Conservation (phyloP, 306 rosid genomes). For the Biancaea sappan region DNA sequence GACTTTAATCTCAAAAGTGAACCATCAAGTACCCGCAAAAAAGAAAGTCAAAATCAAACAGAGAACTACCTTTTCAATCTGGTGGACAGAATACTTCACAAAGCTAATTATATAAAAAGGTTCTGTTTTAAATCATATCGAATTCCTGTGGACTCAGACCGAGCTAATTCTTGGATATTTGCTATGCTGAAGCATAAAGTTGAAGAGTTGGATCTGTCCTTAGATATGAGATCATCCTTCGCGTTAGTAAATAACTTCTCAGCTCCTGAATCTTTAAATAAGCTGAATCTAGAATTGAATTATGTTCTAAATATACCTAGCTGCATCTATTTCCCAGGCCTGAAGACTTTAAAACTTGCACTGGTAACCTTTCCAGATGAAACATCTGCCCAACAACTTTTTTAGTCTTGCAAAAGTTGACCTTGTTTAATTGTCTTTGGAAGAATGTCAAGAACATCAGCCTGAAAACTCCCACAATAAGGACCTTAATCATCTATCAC, state of each 20-base stretch:
- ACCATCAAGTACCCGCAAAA: not conserved
- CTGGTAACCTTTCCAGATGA: slow-evolving; percentile 10
- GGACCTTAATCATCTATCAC: not conserved
- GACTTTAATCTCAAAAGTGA: not conserved
- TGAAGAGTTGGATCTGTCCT: slow-evolving; percentile 7
- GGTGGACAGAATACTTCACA: slow-evolving; percentile 15
- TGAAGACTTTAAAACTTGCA: slow-evolving; percentile 19
- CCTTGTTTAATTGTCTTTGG: slow-evolving; percentile 7
- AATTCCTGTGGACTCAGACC: not conserved
- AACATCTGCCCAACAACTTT: slow-evolving; percentile 3
- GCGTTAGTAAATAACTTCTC: slow-evolving; percentile 5
- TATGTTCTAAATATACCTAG: not conserved
- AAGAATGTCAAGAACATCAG: not conserved
- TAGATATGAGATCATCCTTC: not conserved
- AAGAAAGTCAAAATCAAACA: not conserved
- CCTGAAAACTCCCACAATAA: slow-evolving; percentile 1
- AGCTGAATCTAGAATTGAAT: not conserved
- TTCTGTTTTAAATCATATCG: not conserved
- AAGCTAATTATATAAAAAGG: not conserved
- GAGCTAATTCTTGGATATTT: not conserved
- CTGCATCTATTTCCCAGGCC: not conserved
- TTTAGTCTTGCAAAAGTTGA: slow-evolving; percentile 16
- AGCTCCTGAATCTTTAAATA: slow-evolving; percentile 4
- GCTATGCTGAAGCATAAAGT: slow-evolving; percentile 18
- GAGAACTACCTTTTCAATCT: not conserved